Evolutionary conservation across 495 filamentous ascomycete species (phyloP), one percentile per base, ranked within the genome.

Genomic region (Bathelium albidoporum): DNA sequence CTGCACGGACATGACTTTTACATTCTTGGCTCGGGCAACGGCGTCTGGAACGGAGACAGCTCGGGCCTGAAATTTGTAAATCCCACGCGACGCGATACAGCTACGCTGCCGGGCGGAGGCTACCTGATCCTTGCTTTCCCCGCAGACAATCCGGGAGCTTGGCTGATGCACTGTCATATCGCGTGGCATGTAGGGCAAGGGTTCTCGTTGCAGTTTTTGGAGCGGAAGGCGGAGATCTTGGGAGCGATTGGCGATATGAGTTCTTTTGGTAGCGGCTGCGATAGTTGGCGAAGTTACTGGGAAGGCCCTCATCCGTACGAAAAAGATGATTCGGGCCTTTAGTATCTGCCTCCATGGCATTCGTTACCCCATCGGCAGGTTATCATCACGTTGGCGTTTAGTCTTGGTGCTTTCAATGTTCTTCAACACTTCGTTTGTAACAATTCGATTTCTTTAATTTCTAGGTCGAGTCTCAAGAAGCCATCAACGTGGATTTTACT

Each of bases 1-100:
- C 65, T 75, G 1, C 73, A 75, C 65, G 73, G 73, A 24, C 73
- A 75, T 45, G 73, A 74, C 63, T 75, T 73, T 52, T 73, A 66
- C 55, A 58, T 74, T 29, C 32, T 75, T 24, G 70, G 72, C 16
- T 18, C n/a, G 12, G 68, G 70, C 12, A 59, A 60, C 26, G 29
- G 34, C 20, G 49, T 73, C 70, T 62, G 41, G 18, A 65, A 69
- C 29, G 24, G 31, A 18, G 11, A 16, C 7, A 11, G 34, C 43
- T 60, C 55, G 10, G n/a, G n/a, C n/a, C 66, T 73, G 2, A 64
- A 61, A 22, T 70, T 70, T 52, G 32, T 63, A 20, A 75, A 73
- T 62, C 72, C 73, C 1, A 65, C 70, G 0, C 68, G 72, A 12
- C 66, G 73, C 10, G 73, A 75, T 44, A 55, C 59, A 14, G 64